These are phyloP conservation scores for Lepidium africanum DNA, from an alignment of 345 rosid genomes.

Conservation along the genomic window DNA sequence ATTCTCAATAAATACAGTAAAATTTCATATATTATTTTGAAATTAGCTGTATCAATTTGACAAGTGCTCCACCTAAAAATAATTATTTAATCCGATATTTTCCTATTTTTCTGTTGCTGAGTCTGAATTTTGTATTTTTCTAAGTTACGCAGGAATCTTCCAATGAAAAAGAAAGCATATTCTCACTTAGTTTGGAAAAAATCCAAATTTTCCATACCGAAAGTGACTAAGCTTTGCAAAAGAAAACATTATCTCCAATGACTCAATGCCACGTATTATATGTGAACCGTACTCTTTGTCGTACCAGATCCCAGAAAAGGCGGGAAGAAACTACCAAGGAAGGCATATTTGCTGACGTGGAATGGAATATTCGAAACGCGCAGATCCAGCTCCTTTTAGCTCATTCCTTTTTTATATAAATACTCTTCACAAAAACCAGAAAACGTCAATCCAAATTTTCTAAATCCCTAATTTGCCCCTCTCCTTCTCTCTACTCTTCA, in stretches of 20 bases:
- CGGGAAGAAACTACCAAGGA: conserved; percentile 19
- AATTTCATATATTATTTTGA: no score
- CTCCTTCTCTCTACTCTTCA: not conserved
- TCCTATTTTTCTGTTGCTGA: not conserved
- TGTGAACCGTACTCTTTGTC: conserved; percentile 12
- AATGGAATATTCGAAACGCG: conserved; percentile 29
- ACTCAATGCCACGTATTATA: conserved; percentile 5
- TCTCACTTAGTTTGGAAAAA: not conserved
- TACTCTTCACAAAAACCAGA: not conserved
- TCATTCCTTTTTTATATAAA: not conserved
- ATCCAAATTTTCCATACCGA: not conserved
- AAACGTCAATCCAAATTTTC: not conserved
- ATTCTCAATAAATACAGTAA: no score
- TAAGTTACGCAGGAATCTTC: not conserved
- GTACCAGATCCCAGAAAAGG: conserved; percentile 19
- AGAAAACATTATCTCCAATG: conserved; percentile 14
- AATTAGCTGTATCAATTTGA: not conserved
- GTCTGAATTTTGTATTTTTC: not conserved
- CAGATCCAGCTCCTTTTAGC: conserved; percentile 11
- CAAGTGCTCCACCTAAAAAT: not conserved
- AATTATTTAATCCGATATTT: no score
- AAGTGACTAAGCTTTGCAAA: not conserved
- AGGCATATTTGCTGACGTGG: conserved; percentile 19
- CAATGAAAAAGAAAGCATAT: not conserved
- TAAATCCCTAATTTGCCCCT: conserved; percentile 3